These are phyloP conservation scores for Aspergillus pseudonomiae DNA, from an alignment of 2,329 filamentous ascomycete species.

Conservation along the genomic window DNA sequence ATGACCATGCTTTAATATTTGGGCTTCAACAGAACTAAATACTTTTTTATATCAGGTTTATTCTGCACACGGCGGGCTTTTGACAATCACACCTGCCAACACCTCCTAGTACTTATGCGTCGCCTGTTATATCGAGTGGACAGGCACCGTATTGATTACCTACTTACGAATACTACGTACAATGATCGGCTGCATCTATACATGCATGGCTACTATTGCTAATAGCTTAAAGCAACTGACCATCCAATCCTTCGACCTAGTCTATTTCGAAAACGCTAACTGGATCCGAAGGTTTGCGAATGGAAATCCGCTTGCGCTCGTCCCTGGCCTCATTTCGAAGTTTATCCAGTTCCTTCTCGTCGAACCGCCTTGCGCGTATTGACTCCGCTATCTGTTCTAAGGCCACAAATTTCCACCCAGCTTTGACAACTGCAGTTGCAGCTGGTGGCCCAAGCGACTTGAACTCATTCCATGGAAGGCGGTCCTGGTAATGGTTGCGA, in stretches of 20 bases:
- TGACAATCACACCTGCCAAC: neutral
- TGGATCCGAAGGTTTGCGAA: neutral
- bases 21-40: too few species aligned
- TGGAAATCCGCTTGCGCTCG: neutral
- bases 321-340: conserved; percentile 2
- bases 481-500: neutral
- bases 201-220: neutral
- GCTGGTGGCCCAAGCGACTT: conserved; percentile 1
- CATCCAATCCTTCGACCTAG: neutral
- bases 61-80: neutral
- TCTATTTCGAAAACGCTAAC: neutral
- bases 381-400: conserved; percentile 2
- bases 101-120: neutral
- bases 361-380: neutral
- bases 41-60: too few species aligned
- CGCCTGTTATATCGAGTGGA: neutral
- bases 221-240: neutral
- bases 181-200: neutral
- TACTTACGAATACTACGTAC: neutral
- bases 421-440: conserved; percentile 5
- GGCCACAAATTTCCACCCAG: neutral
- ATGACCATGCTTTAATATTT: too few species aligned
- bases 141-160: neutral
- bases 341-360: conserved; percentile 3
- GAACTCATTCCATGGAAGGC: neutral